Evolutionary conservation across 139 green algal genomes (phyloP).

Genomic region (Chlorella sp.): DNA sequence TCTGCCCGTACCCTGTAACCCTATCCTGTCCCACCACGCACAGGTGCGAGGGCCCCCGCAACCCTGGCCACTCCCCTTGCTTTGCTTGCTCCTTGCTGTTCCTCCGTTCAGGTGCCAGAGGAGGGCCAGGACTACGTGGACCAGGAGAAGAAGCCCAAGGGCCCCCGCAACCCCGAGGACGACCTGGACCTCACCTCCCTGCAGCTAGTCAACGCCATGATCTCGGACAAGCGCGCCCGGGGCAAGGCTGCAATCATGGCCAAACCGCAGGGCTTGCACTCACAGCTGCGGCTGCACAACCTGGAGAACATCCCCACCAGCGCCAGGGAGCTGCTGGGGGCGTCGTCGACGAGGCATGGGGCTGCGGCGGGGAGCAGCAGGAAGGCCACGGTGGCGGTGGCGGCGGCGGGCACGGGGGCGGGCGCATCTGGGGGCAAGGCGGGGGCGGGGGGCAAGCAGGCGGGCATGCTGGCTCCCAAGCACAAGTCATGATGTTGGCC

Average conservation of each 20-base stretch:
- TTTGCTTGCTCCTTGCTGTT: background rate
- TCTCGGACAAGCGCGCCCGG: constrained; percentile 7
- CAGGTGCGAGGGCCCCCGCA: background rate
- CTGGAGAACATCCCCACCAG: constrained; percentile 14
- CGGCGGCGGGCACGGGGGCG: background rate
- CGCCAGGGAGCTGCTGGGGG: constrained; percentile 13
- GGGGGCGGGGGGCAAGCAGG: background rate
- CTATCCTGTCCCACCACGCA: too few species aligned
- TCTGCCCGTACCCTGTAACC: too few species aligned
- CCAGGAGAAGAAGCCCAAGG: background rate
- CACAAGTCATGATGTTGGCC: too few species aligned
- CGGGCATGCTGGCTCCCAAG: background rate
- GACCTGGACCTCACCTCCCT: constrained; percentile 8
- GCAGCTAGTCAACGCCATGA: constrained; percentile 15
- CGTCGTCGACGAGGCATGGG: background rate
- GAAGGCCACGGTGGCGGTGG: background rate
- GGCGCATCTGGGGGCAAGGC: background rate
- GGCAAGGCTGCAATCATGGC: background rate
- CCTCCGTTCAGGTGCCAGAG: background rate
- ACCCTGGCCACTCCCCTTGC: background rate
- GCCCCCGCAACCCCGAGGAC: background rate
- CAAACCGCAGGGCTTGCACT: constrained; percentile 17
- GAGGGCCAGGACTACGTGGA: constrained; percentile 1
- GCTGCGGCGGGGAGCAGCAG: background rate
- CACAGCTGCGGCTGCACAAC: constrained; percentile 11